These are phyloP conservation scores for Gardenia jasminoides DNA, from an alignment of 257 asterid species.

Conservation along the genomic window DNA sequence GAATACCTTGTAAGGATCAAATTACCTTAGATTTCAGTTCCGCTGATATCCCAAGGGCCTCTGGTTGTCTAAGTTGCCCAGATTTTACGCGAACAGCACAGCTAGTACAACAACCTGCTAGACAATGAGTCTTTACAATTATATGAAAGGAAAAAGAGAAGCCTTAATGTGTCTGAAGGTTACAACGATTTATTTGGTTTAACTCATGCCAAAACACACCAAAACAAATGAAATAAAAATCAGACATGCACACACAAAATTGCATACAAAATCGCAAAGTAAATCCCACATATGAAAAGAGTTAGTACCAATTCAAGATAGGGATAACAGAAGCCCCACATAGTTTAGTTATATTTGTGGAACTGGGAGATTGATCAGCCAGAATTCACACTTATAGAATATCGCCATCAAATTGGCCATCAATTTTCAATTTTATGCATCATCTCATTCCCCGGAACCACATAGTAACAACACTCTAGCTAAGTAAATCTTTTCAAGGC, in stretches of 20 bases:
- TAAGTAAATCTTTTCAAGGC: too few relatives aligned
- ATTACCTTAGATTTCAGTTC: conserved; percentile 64
- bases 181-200: background rate
- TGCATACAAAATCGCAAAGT: background rate
- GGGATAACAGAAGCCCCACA: background rate
- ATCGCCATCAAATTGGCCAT: too few relatives aligned
- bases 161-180: background rate
- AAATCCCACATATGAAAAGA: background rate
- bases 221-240: too few relatives aligned
- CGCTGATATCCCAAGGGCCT: conserved; percentile 88
- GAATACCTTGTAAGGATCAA: background rate
- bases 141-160: background rate
- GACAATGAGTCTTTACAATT: conserved; percentile 14
- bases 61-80: conserved; percentile 86
- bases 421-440: too few relatives aligned
- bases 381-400: too few relatives aligned
- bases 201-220: background rate
- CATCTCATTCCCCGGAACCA: background rate
- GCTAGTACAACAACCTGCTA: conserved; percentile 88
- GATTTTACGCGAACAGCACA: conserved; percentile 92
- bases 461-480: background rate
- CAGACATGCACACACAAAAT: background rate
- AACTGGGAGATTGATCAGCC: background rate
- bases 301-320: background rate
- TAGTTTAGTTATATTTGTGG: background rate